Evolutionary conservation across 1,284 basidiomycete genomes (phyloP).

Genomic region (Blastosporella zonata): DNA sequence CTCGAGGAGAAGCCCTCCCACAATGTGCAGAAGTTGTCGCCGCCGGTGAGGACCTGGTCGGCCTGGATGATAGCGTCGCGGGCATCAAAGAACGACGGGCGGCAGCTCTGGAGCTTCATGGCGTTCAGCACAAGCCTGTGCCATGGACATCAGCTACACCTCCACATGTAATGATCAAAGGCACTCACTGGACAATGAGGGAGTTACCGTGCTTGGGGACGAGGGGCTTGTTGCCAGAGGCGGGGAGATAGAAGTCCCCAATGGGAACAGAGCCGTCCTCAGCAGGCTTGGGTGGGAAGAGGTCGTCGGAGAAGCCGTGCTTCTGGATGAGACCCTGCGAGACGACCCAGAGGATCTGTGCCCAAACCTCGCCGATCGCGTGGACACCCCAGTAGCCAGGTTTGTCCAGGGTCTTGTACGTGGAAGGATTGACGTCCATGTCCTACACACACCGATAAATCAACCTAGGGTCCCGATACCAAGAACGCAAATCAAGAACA

Average conservation of each 20-base stretch:
- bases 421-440: slow-evolving; percentile 80
- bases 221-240: slow-evolving; percentile 52
- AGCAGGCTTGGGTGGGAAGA: slow-evolving; percentile 77
- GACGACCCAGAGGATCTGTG: slow-evolving; percentile 88
- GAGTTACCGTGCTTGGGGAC: slow-evolving; percentile 94
- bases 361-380: slow-evolving; percentile 95
- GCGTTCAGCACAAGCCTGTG: slow-evolving; percentile 75
- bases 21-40: slow-evolving; percentile 88
- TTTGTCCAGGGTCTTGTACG: slow-evolving; percentile 95
- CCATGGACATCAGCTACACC: background rate
- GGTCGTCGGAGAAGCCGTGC: slow-evolving; percentile 74
- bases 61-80: slow-evolving; percentile 93
- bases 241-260: slow-evolving; percentile 72
- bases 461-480: background rate
- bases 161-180: background rate
- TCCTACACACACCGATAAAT: slow-evolving; percentile 36
- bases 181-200: slow-evolving; percentile 66
- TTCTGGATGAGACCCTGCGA: slow-evolving; percentile 74
- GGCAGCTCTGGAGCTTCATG: slow-evolving; percentile 95
- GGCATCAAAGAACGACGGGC: slow-evolving; percentile 89
- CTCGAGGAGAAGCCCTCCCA: slow-evolving; percentile 85
- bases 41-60: slow-evolving; percentile 87
- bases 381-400: slow-evolving; percentile 91
- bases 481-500: slow-evolving; percentile 19
- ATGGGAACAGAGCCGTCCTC: slow-evolving; percentile 59